phyloP scores from a whole-genome alignment of 2,329 filamentous ascomycete genomes.

The Cladosporium colombiae region DNA sequence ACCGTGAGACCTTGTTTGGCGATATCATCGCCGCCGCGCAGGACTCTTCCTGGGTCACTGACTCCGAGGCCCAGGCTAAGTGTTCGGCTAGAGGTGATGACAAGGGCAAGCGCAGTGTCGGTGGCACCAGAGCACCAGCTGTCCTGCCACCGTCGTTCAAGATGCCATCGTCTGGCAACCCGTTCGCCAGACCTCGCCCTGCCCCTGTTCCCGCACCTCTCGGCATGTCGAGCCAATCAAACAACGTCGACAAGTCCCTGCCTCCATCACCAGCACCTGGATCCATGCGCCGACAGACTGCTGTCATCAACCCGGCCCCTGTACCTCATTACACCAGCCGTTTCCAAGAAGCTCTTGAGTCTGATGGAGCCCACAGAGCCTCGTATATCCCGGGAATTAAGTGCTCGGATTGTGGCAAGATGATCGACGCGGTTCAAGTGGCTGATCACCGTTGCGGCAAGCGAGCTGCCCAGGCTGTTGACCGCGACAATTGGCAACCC shows the following conservation, averaged over 20 bases:
- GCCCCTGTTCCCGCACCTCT: not conserved
- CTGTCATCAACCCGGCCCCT: not conserved
- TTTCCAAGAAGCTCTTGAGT: not conserved
- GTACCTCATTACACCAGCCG: not conserved
- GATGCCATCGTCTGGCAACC: not conserved
- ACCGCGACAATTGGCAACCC: not conserved
- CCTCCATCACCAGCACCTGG: not conserved
- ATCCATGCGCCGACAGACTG: not conserved
- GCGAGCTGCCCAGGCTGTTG: not conserved
- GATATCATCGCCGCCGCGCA: not conserved
- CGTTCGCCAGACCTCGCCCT: not conserved
- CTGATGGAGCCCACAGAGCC: not conserved
- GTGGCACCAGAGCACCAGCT: not conserved
- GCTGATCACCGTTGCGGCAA: not conserved
- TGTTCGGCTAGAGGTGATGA: not conserved
- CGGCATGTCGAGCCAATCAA: not conserved
- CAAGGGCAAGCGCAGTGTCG: not conserved
- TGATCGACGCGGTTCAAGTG: not conserved
- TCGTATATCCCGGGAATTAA: not conserved
- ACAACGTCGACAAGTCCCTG: not conserved
- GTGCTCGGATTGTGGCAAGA: conserved; percentile 3
- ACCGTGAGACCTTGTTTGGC: not conserved
- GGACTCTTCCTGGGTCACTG: not conserved
- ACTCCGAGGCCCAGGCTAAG: not conserved
- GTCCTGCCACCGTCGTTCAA: not conserved